Evolutionary conservation across 2,329 filamentous ascomycete species (phyloP), one percentile per base, ranked within the genome.

Genomic region (Exophiala sp.): DNA sequence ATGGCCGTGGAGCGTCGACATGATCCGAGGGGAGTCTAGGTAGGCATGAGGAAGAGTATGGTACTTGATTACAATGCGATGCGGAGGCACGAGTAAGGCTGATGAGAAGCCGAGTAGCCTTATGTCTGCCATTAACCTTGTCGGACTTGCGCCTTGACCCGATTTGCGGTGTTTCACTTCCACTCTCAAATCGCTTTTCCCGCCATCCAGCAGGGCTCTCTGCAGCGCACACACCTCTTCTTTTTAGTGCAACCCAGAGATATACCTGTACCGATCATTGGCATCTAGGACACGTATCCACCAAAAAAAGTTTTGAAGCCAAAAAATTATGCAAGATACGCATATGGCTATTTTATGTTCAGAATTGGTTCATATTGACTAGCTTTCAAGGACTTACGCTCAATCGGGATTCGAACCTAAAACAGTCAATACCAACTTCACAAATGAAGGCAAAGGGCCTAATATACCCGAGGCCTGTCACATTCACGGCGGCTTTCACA

Each of bases 391-490:
- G 24, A 29, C 24, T 29, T 8, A 29, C 24, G 64, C 66, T 65
- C 60, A 65, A 64, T 63, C 67, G 66, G 67, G 68, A 69, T 68
- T 70, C 65, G 68, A 70, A 69, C 66, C 67, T 66, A 66, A 61
- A 66, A 24, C 9, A 4, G 34, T 36, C 34, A 14, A 12, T 11
- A 12, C n/a, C 34, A 10, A 14, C 34, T 12, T 36, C 34, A 14
- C 34, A 11, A 11, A 36, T 11, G 34, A 12, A 14, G 34, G n/a
- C n/a, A 36, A 14, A 14, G 10, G 3, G 14, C 9, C 10, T 4
- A 14, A 36, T 9, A 3, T 9, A 11, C 10, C 11, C 34, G 10
- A 12, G 14, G 58, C 67, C 68, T 70, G 68, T 67, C 67, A 70
- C 67, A 70, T 54, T 62, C 60, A 8, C 16, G 52, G 50, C 52